phyloP scores from a whole-genome alignment of 805 yeast genomes.

The Wickerhamiella lipophila region DNA sequence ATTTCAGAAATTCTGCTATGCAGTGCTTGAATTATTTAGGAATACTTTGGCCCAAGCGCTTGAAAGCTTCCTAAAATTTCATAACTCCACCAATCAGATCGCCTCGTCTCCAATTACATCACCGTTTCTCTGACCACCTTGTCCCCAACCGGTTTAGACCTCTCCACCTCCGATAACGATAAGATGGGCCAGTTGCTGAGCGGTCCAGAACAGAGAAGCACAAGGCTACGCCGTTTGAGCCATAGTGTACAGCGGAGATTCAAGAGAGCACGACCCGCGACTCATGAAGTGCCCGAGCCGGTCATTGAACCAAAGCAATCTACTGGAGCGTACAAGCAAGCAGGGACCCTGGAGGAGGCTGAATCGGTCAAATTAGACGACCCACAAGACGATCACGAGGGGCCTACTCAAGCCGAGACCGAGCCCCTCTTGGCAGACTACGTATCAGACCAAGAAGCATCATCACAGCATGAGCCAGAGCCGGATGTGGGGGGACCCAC shows the following conservation, averaged over 20 bases:
- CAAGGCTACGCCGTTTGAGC: constrained; percentile 3
- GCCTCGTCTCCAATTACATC: neutral
- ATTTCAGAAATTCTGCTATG: too few species aligned
- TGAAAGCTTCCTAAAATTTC: too few species aligned
- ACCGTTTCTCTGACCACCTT: neutral
- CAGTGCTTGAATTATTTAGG: too few species aligned
- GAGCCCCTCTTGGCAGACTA: neutral
- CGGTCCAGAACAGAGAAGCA: neutral
- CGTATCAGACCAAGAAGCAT: too few species aligned
- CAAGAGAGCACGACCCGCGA: constrained; percentile 5
- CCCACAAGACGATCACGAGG: too few species aligned
- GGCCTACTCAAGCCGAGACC: too few species aligned
- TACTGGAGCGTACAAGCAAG: neutral
- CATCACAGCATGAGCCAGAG: neutral
- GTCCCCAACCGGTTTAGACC: neutral
- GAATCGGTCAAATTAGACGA: too few species aligned
- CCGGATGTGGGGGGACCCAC: neutral
- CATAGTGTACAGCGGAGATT: constrained; percentile 1
- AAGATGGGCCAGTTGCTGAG: constrained; percentile 5
- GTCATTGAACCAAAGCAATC: neutral
- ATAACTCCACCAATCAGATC: too few species aligned
- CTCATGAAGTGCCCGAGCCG: neutral
- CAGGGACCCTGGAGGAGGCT: too few species aligned
- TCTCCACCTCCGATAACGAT: neutral
- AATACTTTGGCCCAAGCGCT: too few species aligned